Base-by-base conservation (phyloP, 371 early-diverging fungal species). In the Mucor piriformis region DNA sequence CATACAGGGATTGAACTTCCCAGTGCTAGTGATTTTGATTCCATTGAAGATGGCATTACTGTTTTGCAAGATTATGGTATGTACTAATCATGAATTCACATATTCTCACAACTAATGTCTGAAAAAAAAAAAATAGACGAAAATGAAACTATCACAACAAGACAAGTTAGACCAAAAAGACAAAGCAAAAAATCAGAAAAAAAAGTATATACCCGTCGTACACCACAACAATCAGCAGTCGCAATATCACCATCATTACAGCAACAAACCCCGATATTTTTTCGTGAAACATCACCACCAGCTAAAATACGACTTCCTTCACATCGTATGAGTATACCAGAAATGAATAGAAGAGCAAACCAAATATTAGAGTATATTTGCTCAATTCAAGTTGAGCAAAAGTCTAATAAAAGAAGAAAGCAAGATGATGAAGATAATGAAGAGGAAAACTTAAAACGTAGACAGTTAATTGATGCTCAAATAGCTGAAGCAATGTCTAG, bases 321-420 rank as follows among this genome's bases (percentile, higher is more conserved):
- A 40, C 60, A 81, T 29, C 61, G 69, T 32, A 75, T 80, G 70
- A 71, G 76, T 8, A 59, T 86, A 12, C 59, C 65, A 27, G 84
- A 86, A 49, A 86, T 83, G 86, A 81, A 68, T 57, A 74, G 76
- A 63, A 76, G 86, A 33, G 74, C 81, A 25, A 79, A 81, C 54
- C 81, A 79, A 24, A 67, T 86, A 23, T 62, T 83, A 33, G 83
- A 86, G 42, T 86, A 83, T 51, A 77, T 86, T 29, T 69, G 76
- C 37, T 78, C 82, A 0, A 57, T 80, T 13, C 86, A 83, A 56
- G 73, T 82, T 8, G 76, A 78, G 20, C 71, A 81, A 70, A 67
- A 69, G 12, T 68, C 73, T 13, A 37, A 53, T 37, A 53, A 61
- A 44, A 42, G 57, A 27, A n/a, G 23, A 18, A 50, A 57, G 35